A percentile compares a stretch with the other conserved stretches of the same genome.
These are phyloP conservation scores for Fragilaria crotonensis DNA, from an alignment of 108 stramenopile genomes.

Conservation along the genomic window DNA sequence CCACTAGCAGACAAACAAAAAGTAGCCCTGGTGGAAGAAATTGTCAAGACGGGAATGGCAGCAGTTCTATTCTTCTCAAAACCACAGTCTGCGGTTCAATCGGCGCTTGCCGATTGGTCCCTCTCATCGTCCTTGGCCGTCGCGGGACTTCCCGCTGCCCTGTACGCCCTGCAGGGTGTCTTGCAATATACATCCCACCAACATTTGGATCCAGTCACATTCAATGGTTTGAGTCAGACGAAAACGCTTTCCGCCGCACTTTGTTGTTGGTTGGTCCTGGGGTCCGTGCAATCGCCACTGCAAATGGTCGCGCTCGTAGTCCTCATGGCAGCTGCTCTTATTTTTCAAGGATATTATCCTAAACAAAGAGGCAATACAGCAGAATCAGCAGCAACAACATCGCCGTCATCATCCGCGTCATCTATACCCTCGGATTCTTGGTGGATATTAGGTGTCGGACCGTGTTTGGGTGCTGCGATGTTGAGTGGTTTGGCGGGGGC, in stretches of 20 bases:
- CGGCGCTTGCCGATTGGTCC: constrained; percentile 52
- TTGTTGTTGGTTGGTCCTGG: constrained; percentile 84
- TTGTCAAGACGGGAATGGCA: constrained; percentile 50
- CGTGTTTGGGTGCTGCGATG: constrained; percentile 60
- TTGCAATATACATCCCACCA: constrained; percentile 69
- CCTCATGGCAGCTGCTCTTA: constrained; percentile 59
- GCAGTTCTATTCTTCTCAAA: constrained; percentile 26
- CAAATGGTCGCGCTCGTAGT: constrained; percentile 76
- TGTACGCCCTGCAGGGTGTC: constrained; percentile 83
- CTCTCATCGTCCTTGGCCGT: constrained; percentile 36
- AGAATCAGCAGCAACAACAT: constrained; percentile 4
- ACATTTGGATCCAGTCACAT: constrained; percentile 78
- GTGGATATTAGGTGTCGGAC: constrained; percentile 49
- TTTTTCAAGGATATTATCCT: constrained; percentile 49
- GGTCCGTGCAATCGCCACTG: constrained; percentile 54
- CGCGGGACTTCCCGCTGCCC: constrained; percentile 76
- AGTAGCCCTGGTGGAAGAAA: constrained; percentile 62
- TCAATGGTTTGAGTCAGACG: constrained; percentile 82
- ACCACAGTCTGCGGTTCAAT: constrained; percentile 1
- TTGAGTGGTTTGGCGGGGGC: constrained; percentile 83
- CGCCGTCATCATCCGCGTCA: background rate
- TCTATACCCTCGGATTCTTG: background rate
- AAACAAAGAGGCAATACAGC: constrained; percentile 8
- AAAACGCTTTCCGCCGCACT: constrained; percentile 86
- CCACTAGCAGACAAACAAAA: constrained; percentile 37